Evolutionary conservation across 148 eudicot genomes (phyloP).

Genomic region (Cornus suecica): DNA sequence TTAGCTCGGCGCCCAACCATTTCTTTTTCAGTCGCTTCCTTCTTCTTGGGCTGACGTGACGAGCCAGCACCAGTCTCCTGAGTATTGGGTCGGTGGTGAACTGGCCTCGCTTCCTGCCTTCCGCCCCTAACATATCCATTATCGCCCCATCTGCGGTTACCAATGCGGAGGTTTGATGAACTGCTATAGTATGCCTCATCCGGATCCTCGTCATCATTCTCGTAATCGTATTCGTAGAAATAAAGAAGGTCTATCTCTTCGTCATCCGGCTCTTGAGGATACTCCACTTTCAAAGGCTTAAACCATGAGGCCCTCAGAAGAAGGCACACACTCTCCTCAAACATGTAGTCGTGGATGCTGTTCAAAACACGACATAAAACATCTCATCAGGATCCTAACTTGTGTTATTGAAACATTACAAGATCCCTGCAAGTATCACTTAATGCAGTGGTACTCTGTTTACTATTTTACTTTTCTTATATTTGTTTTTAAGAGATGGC

Average conservation of each 20-base stretch:
- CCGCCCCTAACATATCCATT: conserved; percentile 75
- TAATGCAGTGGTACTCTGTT: too few relatives aligned
- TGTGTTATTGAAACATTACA: too few relatives aligned
- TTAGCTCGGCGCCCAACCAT: conserved; percentile 75
- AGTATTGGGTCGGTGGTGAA: conserved; percentile 32
- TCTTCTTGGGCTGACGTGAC: conserved; percentile 66
- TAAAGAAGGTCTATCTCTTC: conserved; percentile 33
- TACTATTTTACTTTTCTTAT: too few relatives aligned
- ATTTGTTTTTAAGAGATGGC: too few relatives aligned
- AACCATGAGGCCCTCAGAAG: conserved; percentile 86
- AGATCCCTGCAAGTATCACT: too few relatives aligned
- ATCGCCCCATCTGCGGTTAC: conserved; percentile 86
- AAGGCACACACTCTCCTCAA: conserved; percentile 82
- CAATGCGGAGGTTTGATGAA: conserved; percentile 59
- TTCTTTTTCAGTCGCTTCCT: conserved; percentile 46
- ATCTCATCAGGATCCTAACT: background rate
- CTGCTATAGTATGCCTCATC: conserved; percentile 49
- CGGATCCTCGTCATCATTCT: conserved; percentile 44
- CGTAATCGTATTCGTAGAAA: conserved; percentile 16
- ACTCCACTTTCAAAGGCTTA: conserved; percentile 58
- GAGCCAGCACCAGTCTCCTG: conserved; percentile 47
- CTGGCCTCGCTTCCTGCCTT: conserved; percentile 82
- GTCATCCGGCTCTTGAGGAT: conserved; percentile 42
- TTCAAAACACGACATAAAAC: background rate
- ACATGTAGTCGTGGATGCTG: conserved; percentile 85